phyloP scores from a whole-genome alignment of 2,329 filamentous ascomycete species.

The Thelonectria blattea region DNA sequence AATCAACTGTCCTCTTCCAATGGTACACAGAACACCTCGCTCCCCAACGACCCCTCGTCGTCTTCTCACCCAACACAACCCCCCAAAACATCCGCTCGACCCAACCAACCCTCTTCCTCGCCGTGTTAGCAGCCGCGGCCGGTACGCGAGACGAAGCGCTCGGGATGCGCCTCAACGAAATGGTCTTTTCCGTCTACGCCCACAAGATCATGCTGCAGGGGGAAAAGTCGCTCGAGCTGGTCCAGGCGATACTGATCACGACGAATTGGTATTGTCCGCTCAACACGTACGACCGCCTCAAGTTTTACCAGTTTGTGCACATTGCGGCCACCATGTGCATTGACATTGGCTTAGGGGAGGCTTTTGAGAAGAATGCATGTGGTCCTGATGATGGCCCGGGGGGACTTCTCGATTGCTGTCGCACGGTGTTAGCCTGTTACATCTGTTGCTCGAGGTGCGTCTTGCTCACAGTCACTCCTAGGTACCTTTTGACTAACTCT shows the following conservation, averaged over 20 bases:
- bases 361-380: not conserved
- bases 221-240: slow-evolving; percentile 1
- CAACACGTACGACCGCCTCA: not conserved
- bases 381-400: not conserved
- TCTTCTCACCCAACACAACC: not conserved
- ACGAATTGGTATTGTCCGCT: slow-evolving; percentile 7
- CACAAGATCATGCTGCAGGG: slow-evolving; percentile 4
- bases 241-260: not conserved
- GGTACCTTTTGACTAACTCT: not conserved
- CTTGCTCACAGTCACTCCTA: no score
- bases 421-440: not conserved
- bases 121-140: not conserved
- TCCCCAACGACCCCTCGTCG: not conserved
- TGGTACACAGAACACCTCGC: not conserved
- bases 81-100: not conserved
- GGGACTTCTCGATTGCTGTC: not conserved
- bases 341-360: not conserved
- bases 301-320: slow-evolving; percentile 4
- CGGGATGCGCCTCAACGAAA: not conserved
- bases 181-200: not conserved
- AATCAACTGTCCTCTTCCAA: not conserved
- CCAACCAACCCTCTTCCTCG: not conserved
- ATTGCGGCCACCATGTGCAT: slow-evolving; percentile 3
- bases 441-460: slow-evolving; percentile 1
- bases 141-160: not conserved